phyloP scores from a whole-genome alignment of 345 rosid genomes.

The Salix arbutifolia region DNA sequence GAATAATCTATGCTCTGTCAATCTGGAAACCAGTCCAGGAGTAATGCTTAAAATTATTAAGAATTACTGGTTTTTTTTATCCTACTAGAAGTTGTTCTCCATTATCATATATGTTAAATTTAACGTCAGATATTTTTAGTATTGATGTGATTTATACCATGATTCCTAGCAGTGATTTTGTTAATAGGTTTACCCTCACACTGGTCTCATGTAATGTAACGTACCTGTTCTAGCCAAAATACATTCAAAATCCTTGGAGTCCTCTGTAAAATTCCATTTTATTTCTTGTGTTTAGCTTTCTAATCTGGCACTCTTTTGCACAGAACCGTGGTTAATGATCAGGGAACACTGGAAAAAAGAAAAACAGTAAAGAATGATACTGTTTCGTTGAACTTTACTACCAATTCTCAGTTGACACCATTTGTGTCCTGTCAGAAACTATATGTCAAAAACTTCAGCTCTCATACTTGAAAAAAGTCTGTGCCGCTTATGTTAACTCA shows the following conservation, averaged over 20 bases:
- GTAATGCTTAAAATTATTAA: not conserved
- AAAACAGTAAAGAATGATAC: too few relatives aligned
- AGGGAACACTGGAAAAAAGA: too few relatives aligned
- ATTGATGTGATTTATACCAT: not conserved
- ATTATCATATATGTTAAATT: not conserved
- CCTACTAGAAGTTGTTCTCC: not conserved
- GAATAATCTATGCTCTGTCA: conserved; percentile 24
- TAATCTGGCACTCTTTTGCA: too few relatives aligned
- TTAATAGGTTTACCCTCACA: not conserved
- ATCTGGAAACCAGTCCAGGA: conserved; percentile 30
- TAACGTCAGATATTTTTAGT: not conserved
- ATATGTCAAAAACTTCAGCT: too few relatives aligned
- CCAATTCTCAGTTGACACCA: too few relatives aligned
- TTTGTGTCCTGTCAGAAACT: too few relatives aligned
- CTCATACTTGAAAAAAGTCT: too few relatives aligned
- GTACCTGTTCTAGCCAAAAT: not conserved
- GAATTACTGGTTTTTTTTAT: not conserved
- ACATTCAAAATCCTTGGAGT: not conserved
- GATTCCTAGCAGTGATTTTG: not conserved
- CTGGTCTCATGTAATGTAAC: not conserved
- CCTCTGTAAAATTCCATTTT: not conserved
- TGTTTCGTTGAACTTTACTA: too few relatives aligned
- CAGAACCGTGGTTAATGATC: too few relatives aligned
- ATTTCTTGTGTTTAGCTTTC: too few relatives aligned
- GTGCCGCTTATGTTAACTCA: too few relatives aligned